These are phyloP conservation scores for Globisporangium camurandrum DNA, from an alignment of 352 stramenopile genomes.

Conservation along the genomic window DNA sequence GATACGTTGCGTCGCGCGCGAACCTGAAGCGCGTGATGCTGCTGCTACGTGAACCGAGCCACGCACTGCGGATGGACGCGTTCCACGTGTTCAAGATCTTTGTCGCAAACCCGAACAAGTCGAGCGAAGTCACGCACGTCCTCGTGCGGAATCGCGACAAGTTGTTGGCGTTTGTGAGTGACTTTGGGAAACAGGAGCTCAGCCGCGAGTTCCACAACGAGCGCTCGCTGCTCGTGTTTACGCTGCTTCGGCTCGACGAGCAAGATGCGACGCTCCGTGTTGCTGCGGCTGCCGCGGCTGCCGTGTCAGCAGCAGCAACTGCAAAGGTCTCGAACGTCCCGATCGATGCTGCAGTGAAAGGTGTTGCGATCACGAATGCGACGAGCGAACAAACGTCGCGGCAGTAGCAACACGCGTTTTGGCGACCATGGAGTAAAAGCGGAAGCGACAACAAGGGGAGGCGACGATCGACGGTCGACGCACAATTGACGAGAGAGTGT, in stretches of 20 bases:
- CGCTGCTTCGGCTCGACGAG: conserved; percentile 52
- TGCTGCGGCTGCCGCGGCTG: background rate
- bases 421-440: too few relatives aligned
- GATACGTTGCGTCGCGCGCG: conserved; percentile 56
- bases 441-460: too few relatives aligned
- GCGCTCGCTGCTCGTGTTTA: conserved; percentile 62
- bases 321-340: background rate
- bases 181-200: conserved; percentile 68
- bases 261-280: conserved; percentile 16
- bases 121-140: conserved; percentile 58
- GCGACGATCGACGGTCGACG: too few relatives aligned
- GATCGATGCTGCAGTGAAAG: background rate
- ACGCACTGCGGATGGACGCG: conserved; percentile 72
- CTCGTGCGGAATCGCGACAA: conserved; percentile 72
- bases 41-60: conserved; percentile 63
- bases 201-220: conserved; percentile 74
- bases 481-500: too few relatives aligned
- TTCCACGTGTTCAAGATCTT: conserved; percentile 89
- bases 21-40: conserved; percentile 77
- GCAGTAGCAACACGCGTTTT: too few relatives aligned
- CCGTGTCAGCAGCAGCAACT: background rate
- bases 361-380: conserved; percentile 2
- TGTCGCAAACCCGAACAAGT: conserved; percentile 81
- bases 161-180: conserved; percentile 62
- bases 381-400: too few relatives aligned